Base-by-base conservation (phyloP, 177 flowering plant genomes). In the Tripterygium wilfordii region DNA sequence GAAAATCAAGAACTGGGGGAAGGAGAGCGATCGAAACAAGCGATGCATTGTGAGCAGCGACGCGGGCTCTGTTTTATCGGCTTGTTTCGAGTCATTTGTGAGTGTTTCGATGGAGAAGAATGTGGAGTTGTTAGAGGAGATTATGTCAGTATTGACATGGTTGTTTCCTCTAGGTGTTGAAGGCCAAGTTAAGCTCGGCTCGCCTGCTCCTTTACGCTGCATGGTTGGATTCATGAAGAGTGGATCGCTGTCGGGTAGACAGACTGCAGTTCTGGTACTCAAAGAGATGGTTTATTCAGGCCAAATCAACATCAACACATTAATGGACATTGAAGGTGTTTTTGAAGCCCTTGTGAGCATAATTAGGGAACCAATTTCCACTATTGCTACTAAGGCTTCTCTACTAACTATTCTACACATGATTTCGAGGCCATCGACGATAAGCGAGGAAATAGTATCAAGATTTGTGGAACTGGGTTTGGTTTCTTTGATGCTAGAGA, bases 21-120 rank as follows among this genome's bases (percentile, higher is more conserved):
- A 51, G 31, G 91, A 81, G 27, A 79, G 83, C 44, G 85, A 81
- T 42, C 45, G 85, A 4, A 79, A 79, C 62, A 62, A 55, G 62
- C 58, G 62, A 18, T 71, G 86, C 58, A 19, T 79, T 26, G 53
- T 42, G 0, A 54, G 24, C 1, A 66, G 54, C 20, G 80, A 78
- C 10, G 18, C 77, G 0, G 72, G 54, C 0, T 4, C 25, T 0
- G 75, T 51, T 16, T 35, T 81, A 3, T 28, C 82, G 0, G 56
- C 42, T 2, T 55, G 76, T 0, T 78, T 84, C 40, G 67, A 65
- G 0, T 19, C 59, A 0, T 75, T 80, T 19, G 64, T 83, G 0
- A 37, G 36, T 0, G 44, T 54, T 0, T 45, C 56, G 0, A 18
- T 54, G 2, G 66, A 68, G 5, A 46, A 64, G 5, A 48, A 65